These are phyloP conservation scores for Wallacemonas sp. DNA, from an alignment of 208 protist species.

Conservation along the genomic window DNA sequence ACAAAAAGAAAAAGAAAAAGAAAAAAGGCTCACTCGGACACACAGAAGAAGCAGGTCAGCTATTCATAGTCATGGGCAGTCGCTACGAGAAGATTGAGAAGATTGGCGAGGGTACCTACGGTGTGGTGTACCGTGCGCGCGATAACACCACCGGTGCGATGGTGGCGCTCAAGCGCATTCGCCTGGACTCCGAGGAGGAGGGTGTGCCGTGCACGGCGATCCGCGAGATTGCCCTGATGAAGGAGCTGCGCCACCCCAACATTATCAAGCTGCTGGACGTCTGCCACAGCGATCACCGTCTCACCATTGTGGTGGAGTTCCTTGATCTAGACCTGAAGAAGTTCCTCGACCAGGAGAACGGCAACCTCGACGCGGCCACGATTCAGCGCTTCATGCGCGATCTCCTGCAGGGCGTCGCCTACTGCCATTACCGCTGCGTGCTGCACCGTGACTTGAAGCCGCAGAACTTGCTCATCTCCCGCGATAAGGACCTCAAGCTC, in stretches of 20 bases:
- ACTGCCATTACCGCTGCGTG: constrained; percentile 83
- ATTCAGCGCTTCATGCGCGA: constrained; percentile 82
- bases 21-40: background rate
- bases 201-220: constrained; percentile 93
- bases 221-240: constrained; percentile 96
- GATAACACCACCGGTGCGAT: constrained; percentile 61
- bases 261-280: constrained; percentile 96
- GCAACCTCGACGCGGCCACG: constrained; percentile 58
- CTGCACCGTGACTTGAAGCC: constrained; percentile 92
- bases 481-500: constrained; percentile 81
- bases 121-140: constrained; percentile 96
- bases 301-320: constrained; percentile 98
- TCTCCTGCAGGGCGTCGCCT: constrained; percentile 72
- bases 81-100: constrained; percentile 94
- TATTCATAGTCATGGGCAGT: constrained; percentile 43
- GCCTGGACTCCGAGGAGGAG: constrained; percentile 85
- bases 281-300: constrained; percentile 93
- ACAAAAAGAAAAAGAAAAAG: background rate
- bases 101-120: constrained; percentile 96
- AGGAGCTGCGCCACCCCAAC: constrained; percentile 96
- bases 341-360: constrained; percentile 89
- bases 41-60: background rate
- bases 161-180: constrained; percentile 90
- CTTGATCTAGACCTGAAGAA: constrained; percentile 97
- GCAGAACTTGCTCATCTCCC: constrained; percentile 87